phyloP scores from a whole-genome alignment of 106 monocot species.

The Dendrobium huoshanense region DNA sequence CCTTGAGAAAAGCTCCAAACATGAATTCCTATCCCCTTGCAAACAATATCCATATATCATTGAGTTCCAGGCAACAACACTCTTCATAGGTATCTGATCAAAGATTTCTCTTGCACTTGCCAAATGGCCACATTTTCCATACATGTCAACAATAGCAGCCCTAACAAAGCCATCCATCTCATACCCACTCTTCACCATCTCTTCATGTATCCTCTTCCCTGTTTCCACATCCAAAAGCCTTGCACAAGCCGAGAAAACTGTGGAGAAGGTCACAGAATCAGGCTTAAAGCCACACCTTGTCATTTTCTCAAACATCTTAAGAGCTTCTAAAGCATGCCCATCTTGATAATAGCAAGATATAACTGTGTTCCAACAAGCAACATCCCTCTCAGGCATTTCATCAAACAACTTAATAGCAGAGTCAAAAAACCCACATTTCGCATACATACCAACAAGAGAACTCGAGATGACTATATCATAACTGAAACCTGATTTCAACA shows the following conservation, averaged over 20 bases:
- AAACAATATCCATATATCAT: constrained; percentile 58
- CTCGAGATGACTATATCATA: constrained; percentile 43
- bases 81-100: constrained; percentile 30
- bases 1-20: constrained; percentile 41
- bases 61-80: constrained; percentile 56
- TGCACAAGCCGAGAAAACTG: constrained; percentile 56
- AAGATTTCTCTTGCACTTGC: constrained; percentile 49
- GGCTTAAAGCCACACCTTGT: constrained; percentile 36
- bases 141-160: constrained; percentile 61
- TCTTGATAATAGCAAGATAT: constrained; percentile 72
- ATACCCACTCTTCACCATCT: constrained; percentile 22
- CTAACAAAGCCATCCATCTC: constrained; percentile 46
- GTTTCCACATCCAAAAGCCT: constrained; percentile 33
- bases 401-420: constrained; percentile 40
- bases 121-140: constrained; percentile 60
- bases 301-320: constrained; percentile 47
- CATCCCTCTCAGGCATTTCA: constrained; percentile 56
- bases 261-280: constrained; percentile 43
- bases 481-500: constrained; percentile 45
- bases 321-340: constrained; percentile 38
- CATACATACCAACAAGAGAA: constrained; percentile 59
- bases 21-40: constrained; percentile 27
- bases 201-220: constrained; percentile 51
- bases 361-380: constrained; percentile 57
- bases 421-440: constrained; percentile 27